Evolutionary conservation across 1,139 yeast species (phyloP).

Genomic region (Candida neerlandica): DNA sequence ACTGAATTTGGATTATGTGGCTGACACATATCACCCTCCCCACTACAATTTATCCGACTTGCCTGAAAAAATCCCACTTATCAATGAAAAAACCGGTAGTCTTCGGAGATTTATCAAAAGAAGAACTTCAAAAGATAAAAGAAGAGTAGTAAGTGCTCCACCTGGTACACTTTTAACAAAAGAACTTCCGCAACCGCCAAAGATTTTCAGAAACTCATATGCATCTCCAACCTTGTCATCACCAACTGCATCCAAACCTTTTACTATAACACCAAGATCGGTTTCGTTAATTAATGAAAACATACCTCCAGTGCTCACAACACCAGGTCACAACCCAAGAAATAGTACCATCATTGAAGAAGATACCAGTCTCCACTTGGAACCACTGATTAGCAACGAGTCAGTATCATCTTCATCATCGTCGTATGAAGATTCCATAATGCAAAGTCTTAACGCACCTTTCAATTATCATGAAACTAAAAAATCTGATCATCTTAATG

Average conservation of each 20-base stretch:
- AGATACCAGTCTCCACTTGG: neutral
- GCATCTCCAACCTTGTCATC: constrained; percentile 2
- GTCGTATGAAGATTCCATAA: neutral
- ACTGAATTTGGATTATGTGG: constrained; percentile 31
- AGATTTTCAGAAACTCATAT: neutral
- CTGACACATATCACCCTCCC: constrained; percentile 32
- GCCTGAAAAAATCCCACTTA: constrained; percentile 34
- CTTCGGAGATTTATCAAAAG: constrained; percentile 21
- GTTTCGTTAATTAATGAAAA: constrained; percentile 3
- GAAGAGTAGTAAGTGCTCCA: constrained; percentile 16
- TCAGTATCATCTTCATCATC: neutral
- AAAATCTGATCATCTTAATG: neutral
- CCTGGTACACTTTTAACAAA: constrained; percentile 6
- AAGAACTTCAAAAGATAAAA: constrained; percentile 1
- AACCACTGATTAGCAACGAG: neutral
- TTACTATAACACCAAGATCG: neutral
- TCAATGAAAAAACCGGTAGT: constrained; percentile 25
- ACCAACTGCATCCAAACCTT: neutral
- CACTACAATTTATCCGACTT: constrained; percentile 29
- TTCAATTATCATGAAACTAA: neutral
- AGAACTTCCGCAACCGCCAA: constrained; percentile 1
- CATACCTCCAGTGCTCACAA: constrained; percentile 1
- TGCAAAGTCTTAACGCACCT: neutral
- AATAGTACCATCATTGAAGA: constrained; percentile 1
- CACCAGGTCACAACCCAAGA: constrained; percentile 1